phyloP scores from a whole-genome alignment of 2,329 filamentous ascomycete species.

The Pseudogymnoascus sp. region DNA sequence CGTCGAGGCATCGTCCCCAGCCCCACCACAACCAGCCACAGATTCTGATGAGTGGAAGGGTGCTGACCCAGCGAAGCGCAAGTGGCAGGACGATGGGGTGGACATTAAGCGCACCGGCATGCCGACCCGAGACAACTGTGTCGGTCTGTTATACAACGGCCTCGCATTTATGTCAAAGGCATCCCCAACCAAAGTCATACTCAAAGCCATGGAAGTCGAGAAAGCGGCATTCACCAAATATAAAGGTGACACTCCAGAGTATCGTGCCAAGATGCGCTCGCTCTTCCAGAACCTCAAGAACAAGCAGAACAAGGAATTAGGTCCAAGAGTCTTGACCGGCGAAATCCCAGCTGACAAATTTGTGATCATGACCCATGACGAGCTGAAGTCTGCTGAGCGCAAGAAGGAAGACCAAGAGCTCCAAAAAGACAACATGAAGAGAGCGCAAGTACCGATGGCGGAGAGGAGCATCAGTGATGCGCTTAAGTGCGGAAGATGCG shows the following conservation, averaged over 20 bases:
- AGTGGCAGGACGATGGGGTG: conserved; percentile 72
- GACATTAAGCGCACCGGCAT: conserved; percentile 69
- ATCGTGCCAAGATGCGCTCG: conserved; percentile 83
- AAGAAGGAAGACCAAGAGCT: conserved; percentile 67
- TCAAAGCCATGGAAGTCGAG: conserved; percentile 75
- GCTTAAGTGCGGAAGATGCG: conserved; percentile 85
- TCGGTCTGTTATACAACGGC: conserved; percentile 90
- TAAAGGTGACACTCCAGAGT: conserved; percentile 64
- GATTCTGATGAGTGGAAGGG: conserved; percentile 37
- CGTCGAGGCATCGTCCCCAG: conserved; percentile 29
- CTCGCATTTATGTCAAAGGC: conserved; percentile 64
- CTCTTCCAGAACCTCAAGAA: conserved; percentile 94
- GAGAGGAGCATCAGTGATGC: conserved; percentile 86
- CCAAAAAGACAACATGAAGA: conserved; percentile 90
- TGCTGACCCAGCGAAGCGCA: conserved; percentile 68
- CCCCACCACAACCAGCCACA: conserved; percentile 31
- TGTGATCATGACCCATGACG: conserved; percentile 79
- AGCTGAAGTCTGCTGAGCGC: conserved; percentile 82
- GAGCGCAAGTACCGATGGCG: conserved; percentile 86
- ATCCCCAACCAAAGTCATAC: conserved; percentile 62
- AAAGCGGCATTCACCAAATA: conserved; percentile 62
- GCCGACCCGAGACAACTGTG: conserved; percentile 69
- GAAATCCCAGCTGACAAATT: conserved; percentile 66
- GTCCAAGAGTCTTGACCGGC: conserved; percentile 65
- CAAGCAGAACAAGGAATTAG: conserved; percentile 73